Evolutionary conservation across 345 rosid genomes (phyloP).

Genomic region (Euphorbia tirucalli): DNA sequence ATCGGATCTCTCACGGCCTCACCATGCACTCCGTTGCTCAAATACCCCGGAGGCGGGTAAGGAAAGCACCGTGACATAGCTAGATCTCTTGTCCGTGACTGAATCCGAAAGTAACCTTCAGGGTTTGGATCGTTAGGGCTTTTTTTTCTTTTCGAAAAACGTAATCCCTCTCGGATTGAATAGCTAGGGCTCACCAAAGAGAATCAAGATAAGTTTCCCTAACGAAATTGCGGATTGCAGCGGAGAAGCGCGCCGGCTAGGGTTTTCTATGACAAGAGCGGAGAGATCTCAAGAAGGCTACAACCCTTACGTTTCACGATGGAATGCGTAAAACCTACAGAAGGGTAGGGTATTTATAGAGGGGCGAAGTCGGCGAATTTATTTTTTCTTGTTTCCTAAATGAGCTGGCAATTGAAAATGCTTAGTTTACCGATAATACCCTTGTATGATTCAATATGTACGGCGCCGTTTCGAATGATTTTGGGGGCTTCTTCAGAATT

Average conservation of each 20-base stretch:
- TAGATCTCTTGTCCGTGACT: neutral
- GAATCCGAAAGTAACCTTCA: neutral
- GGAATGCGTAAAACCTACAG: fast-evolving
- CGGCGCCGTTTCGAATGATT: too few species aligned
- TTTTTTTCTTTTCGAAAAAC: neutral
- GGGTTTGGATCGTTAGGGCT: neutral
- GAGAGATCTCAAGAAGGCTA: too few species aligned
- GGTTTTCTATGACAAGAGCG: neutral
- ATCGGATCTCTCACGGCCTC: slow-evolving; percentile 47
- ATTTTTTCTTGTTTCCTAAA: too few species aligned
- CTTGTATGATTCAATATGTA: neutral
- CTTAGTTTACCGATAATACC: slow-evolving; percentile 2
- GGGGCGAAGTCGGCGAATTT: neutral
- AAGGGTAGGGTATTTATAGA: slow-evolving; percentile 2
- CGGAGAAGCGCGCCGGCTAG: neutral
- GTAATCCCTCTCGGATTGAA: neutral
- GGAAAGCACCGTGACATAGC: slow-evolving; percentile 61
- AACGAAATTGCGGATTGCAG: too few species aligned
- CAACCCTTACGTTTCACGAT: neutral
- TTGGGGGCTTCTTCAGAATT: too few species aligned
- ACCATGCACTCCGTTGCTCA: slow-evolving; percentile 35
- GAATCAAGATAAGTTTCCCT: too few species aligned
- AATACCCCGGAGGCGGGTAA: slow-evolving; percentile 35
- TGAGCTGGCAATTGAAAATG: too few species aligned
- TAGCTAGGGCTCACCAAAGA: neutral